phyloP scores from a whole-genome alignment of 495 filamentous ascomycete genomes.

The Tuber melanosporum region DNA sequence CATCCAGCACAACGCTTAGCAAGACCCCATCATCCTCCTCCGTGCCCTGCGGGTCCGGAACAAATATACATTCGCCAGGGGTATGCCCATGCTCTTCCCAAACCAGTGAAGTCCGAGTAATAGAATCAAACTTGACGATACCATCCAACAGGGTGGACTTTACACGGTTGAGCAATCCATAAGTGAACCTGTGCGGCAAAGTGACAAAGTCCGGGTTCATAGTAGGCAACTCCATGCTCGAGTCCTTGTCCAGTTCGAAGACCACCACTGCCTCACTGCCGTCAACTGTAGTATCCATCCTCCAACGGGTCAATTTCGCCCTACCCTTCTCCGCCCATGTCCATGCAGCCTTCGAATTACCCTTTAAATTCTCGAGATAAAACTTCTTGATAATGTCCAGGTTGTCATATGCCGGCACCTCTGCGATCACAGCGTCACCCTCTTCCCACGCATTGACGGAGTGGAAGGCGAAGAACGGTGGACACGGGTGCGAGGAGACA shows the following conservation, averaged over 20 bases:
- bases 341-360: slow-evolving; percentile 41
- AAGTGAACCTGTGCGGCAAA: slow-evolving; percentile 53
- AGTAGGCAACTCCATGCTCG: slow-evolving; percentile 55
- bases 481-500: slow-evolving; percentile 39
- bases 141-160: slow-evolving; percentile 59
- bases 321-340: slow-evolving; percentile 33
- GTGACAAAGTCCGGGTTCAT: slow-evolving; percentile 58
- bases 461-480: slow-evolving; percentile 65
- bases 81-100: slow-evolving; percentile 60
- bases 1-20: slow-evolving; percentile 66
- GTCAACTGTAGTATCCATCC: slow-evolving; percentile 20
- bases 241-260: slow-evolving; percentile 23
- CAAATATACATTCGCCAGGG: slow-evolving; percentile 69
- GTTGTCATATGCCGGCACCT: slow-evolving; percentile 47
- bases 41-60: slow-evolving; percentile 48
- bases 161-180: slow-evolving; percentile 53
- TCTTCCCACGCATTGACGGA: slow-evolving; percentile 69
- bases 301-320: slow-evolving; percentile 24
- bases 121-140: slow-evolving; percentile 62
- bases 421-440: slow-evolving; percentile 36
- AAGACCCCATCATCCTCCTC: slow-evolving; percentile 68
- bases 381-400: slow-evolving; percentile 52
- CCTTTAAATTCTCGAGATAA: slow-evolving; percentile 38
- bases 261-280: slow-evolving; percentile 20
- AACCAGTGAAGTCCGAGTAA: slow-evolving; percentile 47